Evolutionary conservation across 805 yeast genomes (phyloP), one percentile per base, ranked within the genome.

Genomic region (Cyberlindnera maclurae): DNA sequence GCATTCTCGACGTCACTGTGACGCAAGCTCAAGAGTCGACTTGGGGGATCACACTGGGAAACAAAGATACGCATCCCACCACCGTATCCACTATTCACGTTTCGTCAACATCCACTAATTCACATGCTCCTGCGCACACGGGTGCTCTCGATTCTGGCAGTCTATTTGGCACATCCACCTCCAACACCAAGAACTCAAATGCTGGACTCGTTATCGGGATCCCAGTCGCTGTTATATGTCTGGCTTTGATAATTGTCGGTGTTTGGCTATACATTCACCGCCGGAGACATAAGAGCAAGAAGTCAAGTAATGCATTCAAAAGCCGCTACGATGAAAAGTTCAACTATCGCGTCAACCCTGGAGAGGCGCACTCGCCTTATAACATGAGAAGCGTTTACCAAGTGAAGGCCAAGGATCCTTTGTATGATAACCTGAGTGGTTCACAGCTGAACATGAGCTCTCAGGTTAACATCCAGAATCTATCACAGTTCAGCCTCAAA

Each of bases 171-270:
- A 20, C 24, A 20, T 20, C 24, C 24, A 20, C 24, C 24, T 6
- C 24, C 24, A 8, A 8, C 24, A 20, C 29, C 3, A 36, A 24
- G 8, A 38, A 34, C 17, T 15, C 46, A 0, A 51, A 46, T 17
- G 42, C 51, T 18, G 54, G 52, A 1, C 26, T 55, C 1, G 47
- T 52, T 17, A 45, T 55, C 15, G 59, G 57, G 11, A 48, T 55
- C 5, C 58, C 59, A 0, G 37, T 55, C 27, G 56, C 52, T 4
- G 46, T 52, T 8, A 31, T 54, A 22, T 46, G 47, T 6, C n/a
- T 36, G 3, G 35, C 44, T 1, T 29, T 54, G 8, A 8, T 49
- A 1, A 22, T 38, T 0, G 27, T 51, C 5, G 44, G 38, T 0
- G 8, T 44, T 1, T 52, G 49, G 42, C 46, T 37, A 24, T 52